Evolutionary conservation across 306 rosid species (phyloP).

Genomic region (Hylodesmum podocarpum): DNA sequence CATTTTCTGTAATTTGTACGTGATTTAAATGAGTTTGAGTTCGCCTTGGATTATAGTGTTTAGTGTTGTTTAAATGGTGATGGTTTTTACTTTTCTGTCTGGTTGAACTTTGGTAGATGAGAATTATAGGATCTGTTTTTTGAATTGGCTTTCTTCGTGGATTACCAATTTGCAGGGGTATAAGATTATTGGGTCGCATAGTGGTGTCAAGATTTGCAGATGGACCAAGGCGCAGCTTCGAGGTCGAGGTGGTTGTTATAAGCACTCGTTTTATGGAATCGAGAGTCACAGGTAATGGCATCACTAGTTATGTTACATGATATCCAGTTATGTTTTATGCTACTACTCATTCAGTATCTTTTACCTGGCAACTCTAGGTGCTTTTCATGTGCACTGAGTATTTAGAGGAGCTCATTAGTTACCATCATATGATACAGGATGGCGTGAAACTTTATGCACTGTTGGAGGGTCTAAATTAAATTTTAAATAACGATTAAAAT

Average conservation of each 20-base stretch:
- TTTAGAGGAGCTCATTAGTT: conserved; percentile 9
- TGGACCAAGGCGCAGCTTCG: conserved; percentile 99
- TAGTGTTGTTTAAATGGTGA: not conserved
- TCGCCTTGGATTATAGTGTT: not conserved
- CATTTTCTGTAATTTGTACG: not conserved
- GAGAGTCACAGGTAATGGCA: conserved; percentile 88
- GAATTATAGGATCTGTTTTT: not conserved
- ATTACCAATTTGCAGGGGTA: conserved; percentile 69
- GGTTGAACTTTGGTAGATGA: conserved; percentile 28
- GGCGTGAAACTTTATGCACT: not conserved
- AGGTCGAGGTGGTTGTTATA: conserved; percentile 98
- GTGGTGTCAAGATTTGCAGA: conserved; percentile 98
- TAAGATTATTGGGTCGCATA: conserved; percentile 88
- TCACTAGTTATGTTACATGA: not conserved
- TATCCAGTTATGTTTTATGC: not conserved
- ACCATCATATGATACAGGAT: not conserved
- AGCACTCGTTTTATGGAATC: conserved; percentile 98
- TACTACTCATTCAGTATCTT: not conserved
- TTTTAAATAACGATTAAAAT: not conserved
- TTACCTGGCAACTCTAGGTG: conserved; percentile 1
- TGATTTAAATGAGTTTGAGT: not conserved
- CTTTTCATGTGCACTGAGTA: not conserved
- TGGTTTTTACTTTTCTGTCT: conserved; percentile 1
- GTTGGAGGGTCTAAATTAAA: not conserved
- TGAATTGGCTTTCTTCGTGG: conserved; percentile 24